These are phyloP conservation scores for Elongisporangium anandrum DNA, from an alignment of 352 stramenopile species.

Conservation along the genomic window DNA sequence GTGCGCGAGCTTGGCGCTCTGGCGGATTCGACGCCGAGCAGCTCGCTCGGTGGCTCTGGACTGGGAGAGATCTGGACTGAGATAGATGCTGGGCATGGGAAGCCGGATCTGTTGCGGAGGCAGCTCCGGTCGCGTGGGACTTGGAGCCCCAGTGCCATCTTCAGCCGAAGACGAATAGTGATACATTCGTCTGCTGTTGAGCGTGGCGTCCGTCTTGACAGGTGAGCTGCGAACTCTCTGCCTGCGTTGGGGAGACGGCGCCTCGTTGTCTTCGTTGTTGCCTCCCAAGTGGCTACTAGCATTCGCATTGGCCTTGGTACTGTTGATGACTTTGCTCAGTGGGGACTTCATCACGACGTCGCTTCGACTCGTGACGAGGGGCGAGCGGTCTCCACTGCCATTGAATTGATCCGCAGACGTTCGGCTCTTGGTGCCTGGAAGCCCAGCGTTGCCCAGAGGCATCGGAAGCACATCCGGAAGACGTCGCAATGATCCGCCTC, in stretches of 20 bases:
- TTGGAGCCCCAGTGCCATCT: constrained; percentile 4
- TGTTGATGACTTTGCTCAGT: background rate
- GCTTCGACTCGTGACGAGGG: background rate
- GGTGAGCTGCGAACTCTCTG: background rate
- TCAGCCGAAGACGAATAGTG: constrained; percentile 1
- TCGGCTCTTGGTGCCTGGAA: background rate
- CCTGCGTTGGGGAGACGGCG: background rate
- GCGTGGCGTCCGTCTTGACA: background rate
- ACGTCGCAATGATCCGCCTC: constrained; percentile 5
- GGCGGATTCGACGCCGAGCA: constrained; percentile 27
- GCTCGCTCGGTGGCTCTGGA: constrained; percentile 32
- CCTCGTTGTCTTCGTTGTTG: background rate
- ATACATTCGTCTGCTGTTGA: background rate
- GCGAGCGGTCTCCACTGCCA: background rate
- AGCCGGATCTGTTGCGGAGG: constrained; percentile 31
- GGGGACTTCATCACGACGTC: background rate
- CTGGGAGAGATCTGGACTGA: constrained; percentile 41
- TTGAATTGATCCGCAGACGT: background rate
- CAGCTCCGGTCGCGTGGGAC: constrained; percentile 17
- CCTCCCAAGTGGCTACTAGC: background rate
- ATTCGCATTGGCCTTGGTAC: background rate
- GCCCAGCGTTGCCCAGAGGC: background rate
- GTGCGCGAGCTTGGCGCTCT: constrained; percentile 38
- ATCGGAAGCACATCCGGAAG: constrained; percentile 5
- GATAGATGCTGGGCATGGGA: constrained; percentile 54